Evolutionary conservation across 2,329 filamentous ascomycete species (phyloP), one percentile per base, ranked within the genome.

Genomic region (Colletotrichum coccodes): DNA sequence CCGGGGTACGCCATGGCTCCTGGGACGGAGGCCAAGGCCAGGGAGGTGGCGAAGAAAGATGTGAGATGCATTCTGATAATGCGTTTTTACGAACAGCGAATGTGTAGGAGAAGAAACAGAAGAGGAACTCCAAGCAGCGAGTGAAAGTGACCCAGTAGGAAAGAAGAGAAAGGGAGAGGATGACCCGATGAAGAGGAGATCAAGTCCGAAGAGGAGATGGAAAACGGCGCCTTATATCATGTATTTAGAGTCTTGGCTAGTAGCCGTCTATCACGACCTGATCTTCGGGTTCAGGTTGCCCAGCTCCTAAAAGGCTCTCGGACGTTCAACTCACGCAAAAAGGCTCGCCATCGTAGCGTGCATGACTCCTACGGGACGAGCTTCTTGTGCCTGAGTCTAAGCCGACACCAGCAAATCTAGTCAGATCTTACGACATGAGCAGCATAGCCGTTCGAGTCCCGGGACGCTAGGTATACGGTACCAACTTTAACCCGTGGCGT

Each of bases 1-100:
- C 67, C 68, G 1, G 71, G 71, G 68, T 72, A 70, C 26, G 46
- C 71, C 30, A 71, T 60, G 56, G 56, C 42, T n/a, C 58, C 65
- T 5, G 66, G 61, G 14, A 65, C 40, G 44, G 69, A 58, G 49
- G 53, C 70, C 49, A 72, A 28, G 65, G 69, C 54, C 21, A 71
- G n/a, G 16, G 68, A 64, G 53, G 69, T 56, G 12, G 69, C 21
- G 49, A 72, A 9, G 64, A 71, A n/a, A 26, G 71, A 62, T 26
- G 57, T 49, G 40, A 72, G 26, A 34, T 71, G 68, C 70, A 71
- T 71, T 18, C 4, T 61, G 52, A 30, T n/a, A 21, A 38, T 36
- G 30, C 23, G 18, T 16, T 16, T 18, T 21, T 12, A 30, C 38
- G 3, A 16, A 9, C 14, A 54, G 61, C 26, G 32, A 47, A 28